phyloP scores from a whole-genome alignment of 306 rosid species.

The Boehmeria nivea region DNA sequence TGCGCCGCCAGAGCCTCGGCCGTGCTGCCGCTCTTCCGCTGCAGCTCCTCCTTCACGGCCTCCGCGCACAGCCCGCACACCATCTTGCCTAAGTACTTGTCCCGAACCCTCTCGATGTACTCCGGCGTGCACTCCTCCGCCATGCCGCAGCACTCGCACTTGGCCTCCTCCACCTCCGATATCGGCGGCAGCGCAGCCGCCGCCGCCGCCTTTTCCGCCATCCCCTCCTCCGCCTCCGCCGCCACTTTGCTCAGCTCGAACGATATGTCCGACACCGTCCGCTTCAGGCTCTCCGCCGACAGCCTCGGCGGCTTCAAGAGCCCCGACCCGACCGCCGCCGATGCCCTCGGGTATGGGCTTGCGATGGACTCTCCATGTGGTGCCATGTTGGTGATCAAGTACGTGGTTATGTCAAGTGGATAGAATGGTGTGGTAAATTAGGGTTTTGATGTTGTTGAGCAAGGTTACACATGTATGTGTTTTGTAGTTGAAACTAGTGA shows the following conservation, averaged over 20 bases:
- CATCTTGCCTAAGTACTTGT: constrained; percentile 62
- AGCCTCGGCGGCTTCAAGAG: constrained; percentile 50
- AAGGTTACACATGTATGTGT: background rate
- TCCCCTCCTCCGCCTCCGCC: constrained; percentile 19
- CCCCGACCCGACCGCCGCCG: background rate
- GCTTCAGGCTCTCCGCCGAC: constrained; percentile 47
- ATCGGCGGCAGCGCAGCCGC: constrained; percentile 44
- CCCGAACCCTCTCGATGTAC: constrained; percentile 63
- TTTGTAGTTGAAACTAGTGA: constrained; percentile 9
- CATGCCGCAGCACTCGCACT: constrained; percentile 97
- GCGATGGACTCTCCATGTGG: constrained; percentile 65
- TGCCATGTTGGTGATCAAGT: constrained; percentile 40
- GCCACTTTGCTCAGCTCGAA: constrained; percentile 52
- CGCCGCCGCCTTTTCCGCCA: background rate
- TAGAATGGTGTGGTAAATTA: too few species aligned
- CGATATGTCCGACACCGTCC: constrained; percentile 76
- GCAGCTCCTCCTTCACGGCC: constrained; percentile 87
- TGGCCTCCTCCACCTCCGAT: constrained; percentile 72
- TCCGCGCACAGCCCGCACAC: constrained; percentile 83
- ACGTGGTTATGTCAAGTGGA: too few species aligned
- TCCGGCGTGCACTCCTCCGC: constrained; percentile 83
- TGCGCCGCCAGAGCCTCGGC: constrained; percentile 60
- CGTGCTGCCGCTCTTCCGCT: constrained; percentile 76
- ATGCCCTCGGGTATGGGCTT: constrained; percentile 21
- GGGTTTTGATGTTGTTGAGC: too few species aligned